phyloP scores from a whole-genome alignment of 164 flowering plant species.

The Nymphaea colorata region DNA sequence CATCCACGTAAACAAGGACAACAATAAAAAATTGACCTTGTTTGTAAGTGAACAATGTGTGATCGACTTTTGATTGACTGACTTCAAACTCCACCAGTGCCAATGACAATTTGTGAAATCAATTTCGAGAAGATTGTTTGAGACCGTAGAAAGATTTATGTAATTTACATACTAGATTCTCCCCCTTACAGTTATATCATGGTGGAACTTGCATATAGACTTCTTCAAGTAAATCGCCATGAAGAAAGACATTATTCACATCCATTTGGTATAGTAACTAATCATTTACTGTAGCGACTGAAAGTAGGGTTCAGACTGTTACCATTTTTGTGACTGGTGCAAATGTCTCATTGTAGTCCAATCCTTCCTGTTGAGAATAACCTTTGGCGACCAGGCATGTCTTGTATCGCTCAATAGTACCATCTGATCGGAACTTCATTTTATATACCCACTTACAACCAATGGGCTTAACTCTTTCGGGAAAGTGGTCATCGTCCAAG shows the following conservation, averaged over 20 bases:
- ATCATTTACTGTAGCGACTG: not conserved
- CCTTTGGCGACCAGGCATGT: not conserved
- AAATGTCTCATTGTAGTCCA: slow-evolving; percentile 2
- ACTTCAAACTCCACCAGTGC: not conserved
- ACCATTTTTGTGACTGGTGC: slow-evolving; percentile 1
- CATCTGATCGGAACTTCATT: not conserved
- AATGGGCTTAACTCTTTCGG: not conserved
- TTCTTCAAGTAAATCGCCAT: slow-evolving; percentile 3
- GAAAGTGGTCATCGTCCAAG: not conserved
- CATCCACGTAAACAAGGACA: not conserved
- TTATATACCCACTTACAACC: slow-evolving; percentile 1
- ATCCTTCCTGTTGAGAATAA: not conserved
- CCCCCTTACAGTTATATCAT: not conserved
- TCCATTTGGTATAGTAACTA: not conserved
- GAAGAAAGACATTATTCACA: not conserved
- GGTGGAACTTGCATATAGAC: slow-evolving; percentile 2
- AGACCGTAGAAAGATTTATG: not conserved
- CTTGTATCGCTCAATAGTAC: not conserved
- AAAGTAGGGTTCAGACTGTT: not conserved
- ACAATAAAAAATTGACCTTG: not conserved
- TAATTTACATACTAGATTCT: not conserved
- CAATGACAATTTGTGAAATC: not conserved
- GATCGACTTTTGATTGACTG: not conserved
- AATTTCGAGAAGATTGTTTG: slow-evolving; percentile 1
- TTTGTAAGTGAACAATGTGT: not conserved